Evolutionary conservation across 2,329 filamentous ascomycete species (phyloP).

Genomic region (Nakataea oryzae): DNA sequence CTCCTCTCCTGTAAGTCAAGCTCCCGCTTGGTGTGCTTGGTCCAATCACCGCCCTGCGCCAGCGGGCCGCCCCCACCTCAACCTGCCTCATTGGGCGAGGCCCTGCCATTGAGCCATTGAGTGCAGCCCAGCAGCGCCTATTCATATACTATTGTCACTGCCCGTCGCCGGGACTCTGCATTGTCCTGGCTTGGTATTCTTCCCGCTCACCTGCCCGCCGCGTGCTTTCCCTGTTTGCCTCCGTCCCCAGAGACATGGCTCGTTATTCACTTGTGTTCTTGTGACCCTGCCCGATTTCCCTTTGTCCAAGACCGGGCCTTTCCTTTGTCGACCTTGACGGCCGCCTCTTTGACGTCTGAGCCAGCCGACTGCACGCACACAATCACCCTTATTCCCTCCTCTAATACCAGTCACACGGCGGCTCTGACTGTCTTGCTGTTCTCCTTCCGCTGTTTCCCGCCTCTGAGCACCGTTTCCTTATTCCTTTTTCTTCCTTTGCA

Average conservation of each 20-base stretch:
- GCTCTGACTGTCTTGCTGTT: neutral
- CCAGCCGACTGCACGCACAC: too few relatives aligned
- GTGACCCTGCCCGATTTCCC: neutral
- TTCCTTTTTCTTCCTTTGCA: conserved; percentile 6
- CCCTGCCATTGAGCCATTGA: neutral
- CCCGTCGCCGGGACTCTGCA: neutral
- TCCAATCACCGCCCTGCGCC: neutral
- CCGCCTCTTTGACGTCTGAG: too few relatives aligned
- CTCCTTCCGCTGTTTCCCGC: conserved; percentile 4
- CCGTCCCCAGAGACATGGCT: neutral
- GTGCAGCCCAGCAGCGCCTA: neutral
- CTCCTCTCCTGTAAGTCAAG: neutral
- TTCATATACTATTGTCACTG: neutral
- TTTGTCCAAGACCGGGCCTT: neutral
- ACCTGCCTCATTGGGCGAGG: neutral
- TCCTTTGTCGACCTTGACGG: neutral
- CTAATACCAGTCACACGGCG: neutral
- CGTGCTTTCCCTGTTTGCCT: neutral
- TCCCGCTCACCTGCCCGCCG: neutral
- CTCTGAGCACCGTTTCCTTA: conserved; percentile 1
- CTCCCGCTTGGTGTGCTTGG: neutral
- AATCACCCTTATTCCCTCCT: too few relatives aligned
- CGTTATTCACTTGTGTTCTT: neutral
- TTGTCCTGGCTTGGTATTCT: neutral
- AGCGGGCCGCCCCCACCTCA: neutral